Evolutionary conservation across 2,329 filamentous ascomycete species (phyloP), one percentile per base, ranked within the genome.

Genomic region (Ascochyta clinopodiicola): DNA sequence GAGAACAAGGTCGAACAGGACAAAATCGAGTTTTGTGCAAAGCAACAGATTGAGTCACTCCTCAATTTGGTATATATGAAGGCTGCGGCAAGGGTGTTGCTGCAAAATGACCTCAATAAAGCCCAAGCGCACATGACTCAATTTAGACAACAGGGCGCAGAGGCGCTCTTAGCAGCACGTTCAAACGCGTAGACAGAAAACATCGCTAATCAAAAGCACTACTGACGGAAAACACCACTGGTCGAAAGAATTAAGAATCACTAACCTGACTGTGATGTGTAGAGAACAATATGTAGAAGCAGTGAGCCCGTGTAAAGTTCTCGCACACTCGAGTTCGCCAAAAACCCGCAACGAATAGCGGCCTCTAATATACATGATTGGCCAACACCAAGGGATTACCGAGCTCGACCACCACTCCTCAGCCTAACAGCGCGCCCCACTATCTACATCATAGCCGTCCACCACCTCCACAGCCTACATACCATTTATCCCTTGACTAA

Each of bases 91-190:
- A 64, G 60, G 60, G 54, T 57, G 49, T 53, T 43, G 47, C 61
- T 58, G 55, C 48, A 61, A 63, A 59, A 50, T 36, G 63, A 56
- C 55, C 48, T 63, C 54, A 63, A 56, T 57, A 62, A 63, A 58
- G 56, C 49, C 50, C 42, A 43, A 12, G 47, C 38, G 53, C 62
- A 56, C 63, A 66, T 67, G 64, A 68, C 61, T 64, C 64, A 66
- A 56, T 49, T 44, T 52, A 25, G 31, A 48, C 37, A 52, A 42
- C 13, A 39, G 44, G 43, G 37, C 32, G 43, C 37, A 55, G 21
- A 55, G 13, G 17, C 42, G 12, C 1, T 17, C 17, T 17, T 17
- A 17, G 22, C 17, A n/a, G 24, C 19, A 15, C 39, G 7, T 15
- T 3, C 3, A 4, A 9, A 8, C 13, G 13, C 6, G 3, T 4